phyloP scores from a whole-genome alignment of 2,329 filamentous ascomycete species.

The Apiospora koreana region DNA sequence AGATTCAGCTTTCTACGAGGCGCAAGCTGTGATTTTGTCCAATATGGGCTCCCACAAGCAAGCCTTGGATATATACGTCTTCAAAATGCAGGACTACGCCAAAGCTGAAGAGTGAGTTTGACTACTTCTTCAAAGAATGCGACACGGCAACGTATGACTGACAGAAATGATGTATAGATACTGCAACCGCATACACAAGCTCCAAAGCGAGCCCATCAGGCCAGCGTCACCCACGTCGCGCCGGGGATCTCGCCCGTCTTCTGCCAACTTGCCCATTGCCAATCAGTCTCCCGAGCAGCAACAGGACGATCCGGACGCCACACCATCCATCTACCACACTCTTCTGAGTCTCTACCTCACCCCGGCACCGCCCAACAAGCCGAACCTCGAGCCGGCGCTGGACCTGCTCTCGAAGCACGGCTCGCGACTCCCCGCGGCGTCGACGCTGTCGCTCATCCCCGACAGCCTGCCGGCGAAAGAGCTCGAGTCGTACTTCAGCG shows the following conservation, averaged over 20 bases:
- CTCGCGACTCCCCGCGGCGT: slow-evolving; percentile 83
- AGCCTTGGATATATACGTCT: slow-evolving; percentile 96
- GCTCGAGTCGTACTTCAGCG: slow-evolving; percentile 87
- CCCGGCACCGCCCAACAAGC: slow-evolving; percentile 71
- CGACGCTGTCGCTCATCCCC: slow-evolving; percentile 84
- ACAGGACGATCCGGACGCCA: slow-evolving; percentile 48
- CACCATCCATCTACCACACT: slow-evolving; percentile 86
- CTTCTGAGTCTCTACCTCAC: slow-evolving; percentile 87
- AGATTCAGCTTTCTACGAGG: slow-evolving; percentile 87
- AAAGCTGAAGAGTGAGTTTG: slow-evolving; percentile 87
- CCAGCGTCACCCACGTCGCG: slow-evolving; percentile 31
- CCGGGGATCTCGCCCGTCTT: slow-evolving; percentile 34
- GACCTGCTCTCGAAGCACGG: slow-evolving; percentile 90
- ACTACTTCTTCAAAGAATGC: neutral
- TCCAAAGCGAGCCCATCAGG: slow-evolving; percentile 47
- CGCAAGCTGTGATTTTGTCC: slow-evolving; percentile 85
- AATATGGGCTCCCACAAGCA: slow-evolving; percentile 96
- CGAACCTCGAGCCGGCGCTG: slow-evolving; percentile 77
- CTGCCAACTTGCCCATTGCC: slow-evolving; percentile 14
- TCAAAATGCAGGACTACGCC: slow-evolving; percentile 80
- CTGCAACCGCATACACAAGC: slow-evolving; percentile 82
- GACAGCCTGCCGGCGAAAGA: slow-evolving; percentile 74
- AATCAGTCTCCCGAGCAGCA: slow-evolving; percentile 32
- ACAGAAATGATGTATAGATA: slow-evolving; percentile 55
- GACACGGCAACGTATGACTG: neutral